A percentile compares a stretch with the other conserved stretches of the same genome.
These are phyloP conservation scores for Tetrapisispora nanseiensis DNA, from an alignment of 805 yeast species.

Conservation along the genomic window DNA sequence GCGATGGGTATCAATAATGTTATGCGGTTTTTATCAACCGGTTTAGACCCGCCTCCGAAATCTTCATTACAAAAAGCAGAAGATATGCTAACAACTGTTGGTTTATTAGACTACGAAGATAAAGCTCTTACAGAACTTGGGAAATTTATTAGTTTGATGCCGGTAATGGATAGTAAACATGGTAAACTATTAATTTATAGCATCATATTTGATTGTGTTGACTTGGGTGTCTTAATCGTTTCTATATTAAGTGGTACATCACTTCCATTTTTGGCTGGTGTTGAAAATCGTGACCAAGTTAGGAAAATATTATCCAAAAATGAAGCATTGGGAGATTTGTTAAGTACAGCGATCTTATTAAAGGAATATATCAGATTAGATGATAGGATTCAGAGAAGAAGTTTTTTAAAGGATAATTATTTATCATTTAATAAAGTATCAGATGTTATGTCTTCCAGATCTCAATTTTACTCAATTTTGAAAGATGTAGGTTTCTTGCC, in stretches of 20 bases:
- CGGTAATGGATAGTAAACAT: slow-evolving; percentile 71
- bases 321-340: slow-evolving; percentile 53
- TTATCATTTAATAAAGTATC: slow-evolving; percentile 55
- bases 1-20: slow-evolving; percentile 80
- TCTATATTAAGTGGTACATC: slow-evolving; percentile 63
- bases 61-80: slow-evolving; percentile 33
- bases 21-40: slow-evolving; percentile 54
- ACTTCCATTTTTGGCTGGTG: slow-evolving; percentile 52
- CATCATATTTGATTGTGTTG: slow-evolving; percentile 73
- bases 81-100: slow-evolving; percentile 50
- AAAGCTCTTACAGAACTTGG: slow-evolving; percentile 65
- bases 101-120: slow-evolving; percentile 48
- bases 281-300: slow-evolving; percentile 55
- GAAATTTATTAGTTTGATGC: slow-evolving; percentile 65
- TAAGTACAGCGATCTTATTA: slow-evolving; percentile 55
- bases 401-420: slow-evolving; percentile 45
- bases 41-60: slow-evolving; percentile 70
- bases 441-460: slow-evolving; percentile 61
- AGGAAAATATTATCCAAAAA: slow-evolving; percentile 33
- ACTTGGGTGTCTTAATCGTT: slow-evolving; percentile 69
- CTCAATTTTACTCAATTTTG: slow-evolving; percentile 60
- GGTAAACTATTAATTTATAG: slow-evolving; percentile 77
- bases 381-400: slow-evolving; percentile 25
- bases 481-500: slow-evolving; percentile 74
- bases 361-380: slow-evolving; percentile 37